Evolutionary conservation across 495 filamentous ascomycete species (phyloP), one percentile per base, ranked within the genome.

Genomic region (Astrocystis sublimbata): DNA sequence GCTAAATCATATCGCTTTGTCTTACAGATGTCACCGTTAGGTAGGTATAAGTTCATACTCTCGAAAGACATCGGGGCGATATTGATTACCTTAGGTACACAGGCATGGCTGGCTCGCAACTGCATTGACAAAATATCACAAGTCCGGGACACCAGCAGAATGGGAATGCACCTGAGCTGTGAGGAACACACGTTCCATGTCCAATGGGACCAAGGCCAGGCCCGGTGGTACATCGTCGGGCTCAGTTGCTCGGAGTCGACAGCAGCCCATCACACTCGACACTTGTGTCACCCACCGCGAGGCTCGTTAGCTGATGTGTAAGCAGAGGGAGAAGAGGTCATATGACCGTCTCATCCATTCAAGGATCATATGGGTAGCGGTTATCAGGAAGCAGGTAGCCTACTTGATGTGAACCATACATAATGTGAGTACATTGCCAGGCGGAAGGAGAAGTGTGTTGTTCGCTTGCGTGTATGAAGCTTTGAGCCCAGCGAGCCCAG

Each of bases 1-100:
- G 60, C 60, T 62, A 30, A 31, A 49, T 41, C 30, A 49, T 5
- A 53, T 21, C 41, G 60, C 60, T 42, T 47, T 62, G 60, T 62
- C 60, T 62, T 56, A 9, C 41, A 15, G 49, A 41, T 49, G 49
- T n/a, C n/a, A n/a, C n/a, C n/a, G n/a, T n/a, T n/a, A n/a, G n/a
- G n/a, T n/a, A n/a, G n/a, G n/a, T n/a, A n/a, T n/a, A n/a, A n/a
- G n/a, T n/a, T n/a, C n/a, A n/a, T n/a, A n/a, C 49, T 49, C 54
- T 46, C 38, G 8, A 42, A 26, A 40, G 7, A 13, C 9, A 41
- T n/a, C n/a, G n/a, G n/a, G n/a, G n/a, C n/a, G n/a, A n/a, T n/a
- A n/a, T n/a, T n/a, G n/a, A n/a, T n/a, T n/a, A 23, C 9, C 28
- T 56, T 35, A 21, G 31, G 28, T 54, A n/a, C 47, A 24, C 9